Percentiles rank a stretch among this genome's conserved stretches.
Evolutionary conservation across 306 rosid genomes (phyloP).

Genomic region (Cucurbita maxima): DNA sequence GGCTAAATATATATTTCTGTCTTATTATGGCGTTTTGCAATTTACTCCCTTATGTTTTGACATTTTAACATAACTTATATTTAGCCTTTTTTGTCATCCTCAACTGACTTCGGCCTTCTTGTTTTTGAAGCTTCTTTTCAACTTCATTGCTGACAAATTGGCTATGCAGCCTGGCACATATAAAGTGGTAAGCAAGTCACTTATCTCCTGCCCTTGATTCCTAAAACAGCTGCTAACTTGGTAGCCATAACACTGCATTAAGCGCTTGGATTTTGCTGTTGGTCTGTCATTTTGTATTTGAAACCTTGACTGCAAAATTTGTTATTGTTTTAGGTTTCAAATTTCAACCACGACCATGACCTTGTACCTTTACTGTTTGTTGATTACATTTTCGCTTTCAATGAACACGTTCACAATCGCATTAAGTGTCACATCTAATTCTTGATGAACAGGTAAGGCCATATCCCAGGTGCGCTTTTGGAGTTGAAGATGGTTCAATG

Average conservation of each 20-base stretch:
- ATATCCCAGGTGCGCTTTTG: constrained; percentile 50
- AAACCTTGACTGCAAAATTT: background rate
- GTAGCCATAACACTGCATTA: background rate
- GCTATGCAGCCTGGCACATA: constrained; percentile 48
- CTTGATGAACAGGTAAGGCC: constrained; percentile 44
- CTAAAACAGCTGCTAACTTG: background rate
- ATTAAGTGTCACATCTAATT: background rate
- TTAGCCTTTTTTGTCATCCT: background rate
- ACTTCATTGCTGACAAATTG: constrained; percentile 42
- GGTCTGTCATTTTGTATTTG: background rate
- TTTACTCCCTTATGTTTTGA: background rate
- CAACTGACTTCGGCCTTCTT: constrained; percentile 12
- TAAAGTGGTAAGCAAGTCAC: constrained; percentile 43
- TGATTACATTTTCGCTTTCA: background rate
- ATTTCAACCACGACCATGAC: background rate
- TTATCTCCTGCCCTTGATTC: background rate
- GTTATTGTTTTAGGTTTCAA: background rate
- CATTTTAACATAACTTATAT: background rate
- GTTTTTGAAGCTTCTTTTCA: constrained; percentile 41
- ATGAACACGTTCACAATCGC: background rate
- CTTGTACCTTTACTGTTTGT: constrained; percentile 6
- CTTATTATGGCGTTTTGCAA: background rate
- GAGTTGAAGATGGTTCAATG: constrained; percentile 24
- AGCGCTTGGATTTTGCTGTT: background rate
- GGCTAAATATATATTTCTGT: background rate